A percentile compares a stretch with the other conserved stretches of the same genome.
Conservation (phyloP, 2,329 filamentous ascomycete species). For the Coniella vitis region DNA sequence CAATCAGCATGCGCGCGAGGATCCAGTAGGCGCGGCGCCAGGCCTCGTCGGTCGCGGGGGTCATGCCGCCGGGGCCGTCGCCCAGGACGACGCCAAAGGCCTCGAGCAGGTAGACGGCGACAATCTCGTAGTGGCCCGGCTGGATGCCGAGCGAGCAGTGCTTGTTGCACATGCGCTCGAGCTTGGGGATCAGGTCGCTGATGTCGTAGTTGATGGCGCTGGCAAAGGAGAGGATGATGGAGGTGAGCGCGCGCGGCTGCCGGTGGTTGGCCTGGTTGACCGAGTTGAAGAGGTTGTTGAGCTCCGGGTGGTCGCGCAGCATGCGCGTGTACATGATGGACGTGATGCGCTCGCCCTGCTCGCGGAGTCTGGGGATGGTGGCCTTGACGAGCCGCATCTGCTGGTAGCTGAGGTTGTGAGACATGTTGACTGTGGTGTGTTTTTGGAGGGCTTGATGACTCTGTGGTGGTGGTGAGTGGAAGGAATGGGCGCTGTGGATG, state of each 20-base stretch:
- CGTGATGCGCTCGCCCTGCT: conserved; percentile 63
- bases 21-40: conserved; percentile 69
- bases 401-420: conserved; percentile 35
- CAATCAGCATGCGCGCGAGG: conserved; percentile 66
- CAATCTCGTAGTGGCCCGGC: conserved; percentile 63
- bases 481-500: too few species aligned
- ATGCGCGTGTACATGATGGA: conserved; percentile 67
- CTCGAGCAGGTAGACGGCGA: conserved; percentile 60
- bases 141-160: conserved; percentile 64
- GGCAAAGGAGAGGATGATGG: conserved; percentile 63
- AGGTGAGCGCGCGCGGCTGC: conserved; percentile 55
- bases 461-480: background rate
- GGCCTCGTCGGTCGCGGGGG: conserved; percentile 55
- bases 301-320: conserved; percentile 56
- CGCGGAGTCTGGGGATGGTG: conserved; percentile 61
- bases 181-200: conserved; percentile 44
- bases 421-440: conserved; percentile 6
- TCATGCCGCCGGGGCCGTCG: conserved; percentile 55
- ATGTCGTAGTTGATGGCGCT: conserved; percentile 57
- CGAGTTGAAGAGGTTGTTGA: conserved; percentile 65
- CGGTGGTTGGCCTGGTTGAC: conserved; percentile 57
- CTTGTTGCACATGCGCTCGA: conserved; percentile 60
- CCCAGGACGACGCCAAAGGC: conserved; percentile 64
- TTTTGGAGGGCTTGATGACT: background rate
- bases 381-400: conserved; percentile 62